Evolutionary conservation across 352 stramenopile genomes (phyloP).

Genomic region (Phytophthora ramorum): DNA sequence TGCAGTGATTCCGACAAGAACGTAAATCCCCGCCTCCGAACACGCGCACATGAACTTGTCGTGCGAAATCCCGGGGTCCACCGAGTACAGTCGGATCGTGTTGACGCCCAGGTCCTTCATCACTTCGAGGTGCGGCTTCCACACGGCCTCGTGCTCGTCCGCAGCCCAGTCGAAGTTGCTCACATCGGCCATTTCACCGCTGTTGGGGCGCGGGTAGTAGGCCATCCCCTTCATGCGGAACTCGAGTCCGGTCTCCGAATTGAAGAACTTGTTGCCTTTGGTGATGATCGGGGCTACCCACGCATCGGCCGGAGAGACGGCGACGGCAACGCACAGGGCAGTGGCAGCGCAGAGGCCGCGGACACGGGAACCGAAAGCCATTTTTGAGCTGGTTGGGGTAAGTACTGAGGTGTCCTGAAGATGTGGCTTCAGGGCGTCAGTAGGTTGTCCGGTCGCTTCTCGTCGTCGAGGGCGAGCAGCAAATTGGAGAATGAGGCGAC

Average conservation of each 20-base stretch:
- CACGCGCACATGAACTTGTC: conserved; percentile 87
- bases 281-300: conserved; percentile 59
- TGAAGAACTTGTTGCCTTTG: conserved; percentile 90
- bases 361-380: conserved; percentile 30
- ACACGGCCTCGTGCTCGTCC: conserved; percentile 66
- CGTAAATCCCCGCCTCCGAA: conserved; percentile 72
- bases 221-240: conserved; percentile 81
- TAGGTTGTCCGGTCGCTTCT: conserved; percentile 24
- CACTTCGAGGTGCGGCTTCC: conserved; percentile 59
- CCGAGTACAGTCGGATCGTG: conserved; percentile 72
- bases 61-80: conserved; percentile 65
- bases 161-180: conserved; percentile 66
- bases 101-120: conserved; percentile 72
- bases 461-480: conserved; percentile 20
- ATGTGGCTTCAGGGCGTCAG: conserved; percentile 11
- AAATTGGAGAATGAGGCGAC: conserved; percentile 36
- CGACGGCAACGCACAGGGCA: conserved; percentile 21
- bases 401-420: conserved; percentile 27
- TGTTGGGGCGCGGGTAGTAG: conserved; percentile 77
- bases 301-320: conserved; percentile 30
- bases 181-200: conserved; percentile 60
- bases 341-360: conserved; percentile 26
- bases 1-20: conserved; percentile 69
- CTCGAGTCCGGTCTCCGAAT: conserved; percentile 65
- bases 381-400: conserved; percentile 10